Evolutionary conservation across 73 alveolate genomes (phyloP).

Genomic region (Symbiodinium natans): DNA sequence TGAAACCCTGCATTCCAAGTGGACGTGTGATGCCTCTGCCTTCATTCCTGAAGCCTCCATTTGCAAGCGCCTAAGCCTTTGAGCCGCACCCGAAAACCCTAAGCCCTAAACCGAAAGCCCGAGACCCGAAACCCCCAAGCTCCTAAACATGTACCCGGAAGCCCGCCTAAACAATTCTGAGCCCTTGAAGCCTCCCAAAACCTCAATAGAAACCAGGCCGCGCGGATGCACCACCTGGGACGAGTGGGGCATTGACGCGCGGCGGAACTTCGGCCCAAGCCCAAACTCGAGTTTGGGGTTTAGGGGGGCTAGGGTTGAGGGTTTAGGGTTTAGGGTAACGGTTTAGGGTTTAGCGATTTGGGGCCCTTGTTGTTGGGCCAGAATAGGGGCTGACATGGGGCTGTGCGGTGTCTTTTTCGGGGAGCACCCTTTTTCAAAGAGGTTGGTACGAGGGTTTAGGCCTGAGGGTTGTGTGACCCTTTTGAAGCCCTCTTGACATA

Average conservation of each 20-base stretch:
- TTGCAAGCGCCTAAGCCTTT: no score
- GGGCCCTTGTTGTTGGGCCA: no score
- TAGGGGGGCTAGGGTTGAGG: no score
- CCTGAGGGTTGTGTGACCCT: no score
- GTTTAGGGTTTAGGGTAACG: background rate
- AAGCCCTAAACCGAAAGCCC: background rate
- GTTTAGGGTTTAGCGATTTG: background rate
- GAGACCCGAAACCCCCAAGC: background rate
- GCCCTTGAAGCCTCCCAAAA: background rate
- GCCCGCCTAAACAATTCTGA: background rate
- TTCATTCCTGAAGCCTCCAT: no score
- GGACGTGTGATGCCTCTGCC: no score
- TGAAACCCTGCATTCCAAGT: no score
- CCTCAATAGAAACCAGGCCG: background rate
- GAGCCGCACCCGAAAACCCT: background rate
- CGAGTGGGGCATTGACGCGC: slow-evolving; percentile 81
- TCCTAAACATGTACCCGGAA: background rate
- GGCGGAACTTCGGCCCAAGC: background rate
- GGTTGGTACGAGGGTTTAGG: no score
- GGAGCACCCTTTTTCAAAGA: no score
- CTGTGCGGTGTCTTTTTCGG: background rate
- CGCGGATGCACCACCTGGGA: slow-evolving; percentile 88
- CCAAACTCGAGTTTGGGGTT: background rate
- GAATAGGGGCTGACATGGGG: background rate
- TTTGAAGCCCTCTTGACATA: no score